phyloP scores from a whole-genome alignment of 2,329 filamentous ascomycete species.

The Aspergillus niger region DNA sequence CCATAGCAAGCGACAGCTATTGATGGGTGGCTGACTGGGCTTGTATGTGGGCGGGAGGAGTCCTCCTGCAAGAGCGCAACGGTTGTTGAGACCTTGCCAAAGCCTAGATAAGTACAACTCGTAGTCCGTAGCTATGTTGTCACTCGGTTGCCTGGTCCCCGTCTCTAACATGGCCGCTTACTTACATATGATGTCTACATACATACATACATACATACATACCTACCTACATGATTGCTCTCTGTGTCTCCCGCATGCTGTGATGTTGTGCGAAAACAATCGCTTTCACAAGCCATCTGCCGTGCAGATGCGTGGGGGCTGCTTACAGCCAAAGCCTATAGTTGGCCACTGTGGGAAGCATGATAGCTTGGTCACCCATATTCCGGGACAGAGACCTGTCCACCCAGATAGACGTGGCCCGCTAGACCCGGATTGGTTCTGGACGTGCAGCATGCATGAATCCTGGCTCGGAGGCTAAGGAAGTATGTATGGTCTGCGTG shows the following conservation, averaged over 20 bases:
- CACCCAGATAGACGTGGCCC: background rate
- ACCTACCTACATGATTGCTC: background rate
- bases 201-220: background rate
- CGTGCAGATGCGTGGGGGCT: background rate
- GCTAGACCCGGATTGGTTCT: slow-evolving; percentile 8
- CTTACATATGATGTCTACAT: too few relatives aligned
- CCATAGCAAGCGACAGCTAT: background rate
- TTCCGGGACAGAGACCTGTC: background rate
- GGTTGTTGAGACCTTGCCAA: background rate
- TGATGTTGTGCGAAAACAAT: background rate
- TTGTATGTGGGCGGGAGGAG: slow-evolving; percentile 1
- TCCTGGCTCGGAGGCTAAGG: slow-evolving; percentile 1
- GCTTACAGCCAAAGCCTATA: background rate
- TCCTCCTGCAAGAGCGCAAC: background rate
- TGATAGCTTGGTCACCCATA: background rate
- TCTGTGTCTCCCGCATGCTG: background rate
- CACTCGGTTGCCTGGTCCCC: too few relatives aligned
- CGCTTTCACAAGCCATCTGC: background rate
- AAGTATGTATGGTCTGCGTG: slow-evolving; percentile 2
- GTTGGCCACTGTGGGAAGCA: background rate
- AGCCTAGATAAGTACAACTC: background rate
- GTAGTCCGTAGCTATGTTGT: too few relatives aligned
- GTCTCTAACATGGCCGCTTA: too few relatives aligned
- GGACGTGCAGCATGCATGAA: slow-evolving; percentile 11
- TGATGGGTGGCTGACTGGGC: background rate